These are phyloP conservation scores for Metschnikowia borealis DNA, from an alignment of 805 yeast species.

Conservation along the genomic window DNA sequence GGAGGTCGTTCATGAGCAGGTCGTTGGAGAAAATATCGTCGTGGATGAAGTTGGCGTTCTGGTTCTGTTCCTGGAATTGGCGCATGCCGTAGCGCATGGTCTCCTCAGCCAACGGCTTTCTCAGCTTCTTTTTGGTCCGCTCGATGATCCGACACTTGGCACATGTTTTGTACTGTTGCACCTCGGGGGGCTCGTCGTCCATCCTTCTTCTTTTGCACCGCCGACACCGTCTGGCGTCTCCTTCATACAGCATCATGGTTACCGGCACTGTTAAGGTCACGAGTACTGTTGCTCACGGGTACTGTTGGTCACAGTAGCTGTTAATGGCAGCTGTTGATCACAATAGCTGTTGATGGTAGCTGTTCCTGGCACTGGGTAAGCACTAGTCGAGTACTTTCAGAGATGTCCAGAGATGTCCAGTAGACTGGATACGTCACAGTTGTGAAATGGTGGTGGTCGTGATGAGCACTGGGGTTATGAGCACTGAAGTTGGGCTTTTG, in stretches of 20 bases:
- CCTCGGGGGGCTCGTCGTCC: slow-evolving; percentile 54
- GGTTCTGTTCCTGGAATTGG: slow-evolving; percentile 40
- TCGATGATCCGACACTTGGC: slow-evolving; percentile 56
- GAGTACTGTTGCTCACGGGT: too few species aligned
- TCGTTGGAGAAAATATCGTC: slow-evolving; percentile 26
- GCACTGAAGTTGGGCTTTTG: too few species aligned
- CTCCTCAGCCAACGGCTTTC: slow-evolving; percentile 45
- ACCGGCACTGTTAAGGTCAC: too few species aligned
- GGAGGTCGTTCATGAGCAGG: slow-evolving; percentile 19
- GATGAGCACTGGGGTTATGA: too few species aligned
- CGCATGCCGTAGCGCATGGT: slow-evolving; percentile 44
- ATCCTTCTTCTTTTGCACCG: slow-evolving; percentile 55
- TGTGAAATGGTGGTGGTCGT: too few species aligned
- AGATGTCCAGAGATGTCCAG: too few species aligned
- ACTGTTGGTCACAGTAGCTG: too few species aligned
- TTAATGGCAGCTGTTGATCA: too few species aligned
- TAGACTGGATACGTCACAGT: too few species aligned
- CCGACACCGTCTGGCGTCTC: slow-evolving; percentile 43
- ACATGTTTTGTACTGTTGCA: slow-evolving; percentile 53
- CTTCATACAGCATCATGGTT: slow-evolving; percentile 18
- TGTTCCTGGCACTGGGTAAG: too few species aligned
- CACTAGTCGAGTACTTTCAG: too few species aligned
- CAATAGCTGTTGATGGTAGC: too few species aligned
- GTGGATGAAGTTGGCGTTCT: slow-evolving; percentile 29
- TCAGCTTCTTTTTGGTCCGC: slow-evolving; percentile 40